These are phyloP conservation scores for Amanita inopinata DNA, from an alignment of 768 basidiomycete species.

Conservation along the genomic window DNA sequence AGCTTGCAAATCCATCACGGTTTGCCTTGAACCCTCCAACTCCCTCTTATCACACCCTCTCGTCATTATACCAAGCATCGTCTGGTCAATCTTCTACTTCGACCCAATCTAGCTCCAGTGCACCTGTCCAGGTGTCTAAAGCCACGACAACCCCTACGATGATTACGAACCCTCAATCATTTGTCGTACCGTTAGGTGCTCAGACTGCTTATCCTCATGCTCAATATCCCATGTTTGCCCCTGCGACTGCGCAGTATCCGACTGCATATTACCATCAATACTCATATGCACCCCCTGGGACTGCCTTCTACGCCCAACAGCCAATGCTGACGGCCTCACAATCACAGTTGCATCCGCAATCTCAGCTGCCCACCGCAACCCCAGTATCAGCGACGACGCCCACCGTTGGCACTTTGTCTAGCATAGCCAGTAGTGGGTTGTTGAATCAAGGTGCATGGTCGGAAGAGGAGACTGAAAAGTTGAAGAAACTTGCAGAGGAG, in stretches of 20 bases:
- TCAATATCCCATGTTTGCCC: constrained; percentile 33
- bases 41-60: constrained; percentile 39
- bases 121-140: constrained; percentile 21
- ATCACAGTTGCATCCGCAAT: constrained; percentile 7
- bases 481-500: constrained; percentile 63
- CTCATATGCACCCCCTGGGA: constrained; percentile 18
- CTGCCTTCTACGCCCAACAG: constrained; percentile 11
- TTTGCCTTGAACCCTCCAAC: constrained; percentile 60
- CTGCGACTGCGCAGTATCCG: constrained; percentile 38
- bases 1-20: constrained; percentile 71
- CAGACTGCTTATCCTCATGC: constrained; percentile 36
- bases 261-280: constrained; percentile 56
- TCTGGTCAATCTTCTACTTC: constrained; percentile 17
- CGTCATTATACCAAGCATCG: constrained; percentile 32
- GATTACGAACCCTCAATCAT: constrained; percentile 64
- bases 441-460: constrained; percentile 67
- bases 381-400: constrained; percentile 7
- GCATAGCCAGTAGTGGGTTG: constrained; percentile 27
- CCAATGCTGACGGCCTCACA: constrained; percentile 12
- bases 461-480: constrained; percentile 62
- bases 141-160: constrained; percentile 33
- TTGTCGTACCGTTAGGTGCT: constrained; percentile 56
- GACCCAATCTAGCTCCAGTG: constrained; percentile 19
- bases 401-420: constrained; percentile 19
- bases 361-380: constrained; percentile 3